Base-by-base conservation (phyloP, 331 rosid species). In the Spiraea crenata region DNA sequence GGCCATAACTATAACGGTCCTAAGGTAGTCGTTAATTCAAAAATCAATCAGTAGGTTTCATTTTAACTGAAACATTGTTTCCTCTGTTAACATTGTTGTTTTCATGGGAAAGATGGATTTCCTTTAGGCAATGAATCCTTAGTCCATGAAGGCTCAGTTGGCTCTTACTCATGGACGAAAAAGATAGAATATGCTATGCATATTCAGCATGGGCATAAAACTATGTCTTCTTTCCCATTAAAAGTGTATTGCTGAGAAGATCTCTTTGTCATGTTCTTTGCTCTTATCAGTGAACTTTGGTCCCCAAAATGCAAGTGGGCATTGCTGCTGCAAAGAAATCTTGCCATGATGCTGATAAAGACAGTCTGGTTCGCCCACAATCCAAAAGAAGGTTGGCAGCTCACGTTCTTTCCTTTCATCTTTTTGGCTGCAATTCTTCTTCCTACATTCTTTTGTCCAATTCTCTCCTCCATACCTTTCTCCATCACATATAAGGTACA, bases 231-330 rank as follows among this genome's bases (percentile, higher is more conserved):
- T 71, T 58, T 85, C 74, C 72, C 56, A 65, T 78, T 84, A 64
- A 83, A 76, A 81, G 46, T 74, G 38, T 60, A 75, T 69, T 34
- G 79, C 73, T 83, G 74, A 75, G 66, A 44, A 80, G 25, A 61
- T 72, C 69, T 81, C 81, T 69, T 67, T 79, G 73, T 61, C 72
- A 19, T 72, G 83, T 69, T 61, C 80, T 65, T 25, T 69, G 74
- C 67, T 80, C 86, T 81, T 88, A 79, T 82, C 85, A 78, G 69
- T 45, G 45, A 40, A 40, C 77, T 31, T 73, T 83, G 87, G 82
- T 89, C 92, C 83, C 90, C 77, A 74, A 70, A 72, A 74, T 77
- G 83, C 76, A 87, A 89, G 85, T 85, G 82, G 87, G 68, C 81
- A 74, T 25, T 25, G 2, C 80, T 70, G 41, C 79, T 79, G 41